These are phyloP conservation scores for Leccinum obscurum DNA, from an alignment of 768 basidiomycete species.

Conservation along the genomic window DNA sequence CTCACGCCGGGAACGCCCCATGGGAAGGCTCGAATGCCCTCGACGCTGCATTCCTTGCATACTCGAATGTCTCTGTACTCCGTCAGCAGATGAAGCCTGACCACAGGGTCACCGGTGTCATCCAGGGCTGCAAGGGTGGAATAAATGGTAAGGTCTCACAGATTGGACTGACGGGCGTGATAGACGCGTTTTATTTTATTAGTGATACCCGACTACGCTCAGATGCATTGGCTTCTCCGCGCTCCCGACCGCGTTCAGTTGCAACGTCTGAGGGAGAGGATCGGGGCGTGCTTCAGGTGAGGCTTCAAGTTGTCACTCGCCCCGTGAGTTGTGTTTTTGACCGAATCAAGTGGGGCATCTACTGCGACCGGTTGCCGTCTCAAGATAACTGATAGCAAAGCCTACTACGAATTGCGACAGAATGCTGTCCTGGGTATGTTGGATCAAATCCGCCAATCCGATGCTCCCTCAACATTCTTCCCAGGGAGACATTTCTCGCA, in stretches of 20 bases:
- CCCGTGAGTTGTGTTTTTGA: slow-evolving; percentile 8
- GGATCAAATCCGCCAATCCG: background rate
- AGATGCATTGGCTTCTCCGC: slow-evolving; percentile 70
- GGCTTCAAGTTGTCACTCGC: slow-evolving; percentile 22
- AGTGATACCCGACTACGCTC: slow-evolving; percentile 86
- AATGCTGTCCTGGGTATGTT: slow-evolving; percentile 54
- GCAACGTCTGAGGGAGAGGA: slow-evolving; percentile 51
- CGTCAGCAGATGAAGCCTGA: slow-evolving; percentile 87
- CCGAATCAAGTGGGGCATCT: slow-evolving; percentile 56
- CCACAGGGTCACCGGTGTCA: slow-evolving; percentile 75
- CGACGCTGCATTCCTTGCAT: slow-evolving; percentile 86
- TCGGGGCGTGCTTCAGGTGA: slow-evolving; percentile 72
- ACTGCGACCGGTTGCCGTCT: slow-evolving; percentile 60
- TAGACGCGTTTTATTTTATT: slow-evolving; percentile 6
- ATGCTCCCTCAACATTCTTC: slow-evolving; percentile 7
- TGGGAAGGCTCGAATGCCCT: slow-evolving; percentile 88
- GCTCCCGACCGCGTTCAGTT: slow-evolving; percentile 65
- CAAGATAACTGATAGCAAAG: slow-evolving; percentile 39
- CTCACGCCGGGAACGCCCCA: slow-evolving; percentile 78
- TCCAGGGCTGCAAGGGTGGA: slow-evolving; percentile 66
- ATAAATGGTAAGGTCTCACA: slow-evolving; percentile 56
- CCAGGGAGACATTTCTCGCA: slow-evolving; percentile 56
- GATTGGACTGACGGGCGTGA: background rate
- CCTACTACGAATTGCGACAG: slow-evolving; percentile 60
- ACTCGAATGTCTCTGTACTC: slow-evolving; percentile 73